A percentile compares a stretch with the other conserved stretches of the same genome.
phyloP scores from a whole-genome alignment of 1,139 yeast species.

The Chernovozyma sophiae-reginae region DNA sequence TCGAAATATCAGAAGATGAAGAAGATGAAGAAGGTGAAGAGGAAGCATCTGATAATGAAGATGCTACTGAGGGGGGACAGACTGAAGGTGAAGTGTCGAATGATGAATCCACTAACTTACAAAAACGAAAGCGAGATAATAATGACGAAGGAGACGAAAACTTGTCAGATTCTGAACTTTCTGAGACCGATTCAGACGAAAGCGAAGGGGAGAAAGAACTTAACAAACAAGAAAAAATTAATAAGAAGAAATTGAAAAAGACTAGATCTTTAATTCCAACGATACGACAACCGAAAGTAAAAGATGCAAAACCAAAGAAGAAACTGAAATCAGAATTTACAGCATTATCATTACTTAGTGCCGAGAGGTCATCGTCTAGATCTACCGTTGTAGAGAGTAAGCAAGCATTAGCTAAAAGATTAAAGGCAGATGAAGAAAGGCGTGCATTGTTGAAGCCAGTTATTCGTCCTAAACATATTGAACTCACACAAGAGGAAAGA shows the following conservation, averaged over 20 bases:
- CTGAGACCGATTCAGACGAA: slow-evolving; percentile 49
- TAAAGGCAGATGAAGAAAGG: slow-evolving; percentile 67
- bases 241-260: slow-evolving; percentile 36
- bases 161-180: slow-evolving; percentile 53
- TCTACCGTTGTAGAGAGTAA: slow-evolving; percentile 76
- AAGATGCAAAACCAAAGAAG: slow-evolving; percentile 11
- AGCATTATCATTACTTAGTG: slow-evolving; percentile 46
- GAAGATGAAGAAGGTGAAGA: slow-evolving; percentile 19
- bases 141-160: slow-evolving; percentile 38
- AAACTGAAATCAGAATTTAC: slow-evolving; percentile 17
- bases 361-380: slow-evolving; percentile 75
- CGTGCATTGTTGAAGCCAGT: slow-evolving; percentile 49
- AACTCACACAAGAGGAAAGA: slow-evolving; percentile 81
- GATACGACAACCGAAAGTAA: slow-evolving; percentile 35
- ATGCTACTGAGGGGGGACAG: slow-evolving; percentile 17
- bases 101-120: slow-evolving; percentile 6
- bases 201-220: slow-evolving; percentile 67
- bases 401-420: slow-evolving; percentile 67
- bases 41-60: slow-evolving; percentile 18
- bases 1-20: slow-evolving; percentile 42
- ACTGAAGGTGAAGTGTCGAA: slow-evolving; percentile 15
- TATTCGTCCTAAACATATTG: slow-evolving; percentile 40
- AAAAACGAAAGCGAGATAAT: slow-evolving; percentile 4
- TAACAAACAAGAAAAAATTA: slow-evolving; percentile 45
- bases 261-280: slow-evolving; percentile 39